Percentiles rank a stretch among this genome's conserved stretches.
These are phyloP conservation scores for Mucor velutinosus DNA, from an alignment of 371 early-diverging fungal species.

Conservation along the genomic window DNA sequence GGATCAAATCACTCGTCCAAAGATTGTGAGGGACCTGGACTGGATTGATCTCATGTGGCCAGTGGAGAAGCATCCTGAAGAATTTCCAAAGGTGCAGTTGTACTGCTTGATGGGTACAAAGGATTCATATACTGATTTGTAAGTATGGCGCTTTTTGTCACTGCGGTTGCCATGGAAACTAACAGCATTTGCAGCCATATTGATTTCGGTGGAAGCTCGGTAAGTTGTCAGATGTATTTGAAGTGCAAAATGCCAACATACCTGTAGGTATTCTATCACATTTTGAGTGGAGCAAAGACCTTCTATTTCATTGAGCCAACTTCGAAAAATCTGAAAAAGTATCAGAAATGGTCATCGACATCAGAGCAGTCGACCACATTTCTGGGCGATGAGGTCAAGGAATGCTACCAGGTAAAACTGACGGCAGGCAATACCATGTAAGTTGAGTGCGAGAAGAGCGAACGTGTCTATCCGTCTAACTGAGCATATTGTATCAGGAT, in stretches of 20 bases:
- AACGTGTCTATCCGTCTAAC: background rate
- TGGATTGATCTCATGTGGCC: conserved; percentile 91
- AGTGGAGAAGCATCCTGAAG: conserved; percentile 45
- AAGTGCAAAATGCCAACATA: background rate
- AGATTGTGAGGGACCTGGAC: conserved; percentile 82
- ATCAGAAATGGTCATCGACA: conserved; percentile 85
- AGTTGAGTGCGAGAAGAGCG: conserved; percentile 6
- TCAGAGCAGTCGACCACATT: conserved; percentile 80
- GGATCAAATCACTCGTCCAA: conserved; percentile 67
- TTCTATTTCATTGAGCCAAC: conserved; percentile 92
- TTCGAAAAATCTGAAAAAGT: conserved; percentile 77
- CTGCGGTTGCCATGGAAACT: background rate
- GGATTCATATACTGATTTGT: conserved; percentile 90
- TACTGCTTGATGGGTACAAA: conserved; percentile 92
- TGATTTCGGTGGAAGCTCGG: conserved; percentile 92
- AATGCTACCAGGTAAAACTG: conserved; percentile 69
- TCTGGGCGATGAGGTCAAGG: conserved; percentile 78
- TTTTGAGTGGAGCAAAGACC: conserved; percentile 79
- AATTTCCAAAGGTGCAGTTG: conserved; percentile 84
- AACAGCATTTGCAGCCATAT: conserved; percentile 59
- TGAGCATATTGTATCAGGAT: conserved; percentile 50
- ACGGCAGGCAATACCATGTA: conserved; percentile 80
- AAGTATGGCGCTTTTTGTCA: conserved; percentile 19
- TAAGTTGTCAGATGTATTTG: conserved; percentile 33
- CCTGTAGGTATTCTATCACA: conserved; percentile 76